Base-by-base conservation (phyloP, 192 early-diverging fungal species). In the Backusella tarrabulga region DNA sequence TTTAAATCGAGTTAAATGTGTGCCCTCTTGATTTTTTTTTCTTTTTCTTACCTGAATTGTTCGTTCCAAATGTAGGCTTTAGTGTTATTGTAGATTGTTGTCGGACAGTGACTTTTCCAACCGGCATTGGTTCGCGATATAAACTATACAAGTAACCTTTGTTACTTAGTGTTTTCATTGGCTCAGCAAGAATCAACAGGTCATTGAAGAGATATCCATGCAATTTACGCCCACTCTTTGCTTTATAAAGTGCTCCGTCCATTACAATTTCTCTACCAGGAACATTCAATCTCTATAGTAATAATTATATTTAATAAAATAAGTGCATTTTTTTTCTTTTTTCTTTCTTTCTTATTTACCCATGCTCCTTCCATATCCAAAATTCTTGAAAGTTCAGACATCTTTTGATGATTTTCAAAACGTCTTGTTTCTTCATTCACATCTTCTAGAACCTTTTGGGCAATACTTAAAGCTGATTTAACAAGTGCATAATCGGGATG, bases 361-460 rank as follows among this genome's bases (percentile, higher is more conserved):
- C 83, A 89, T 34, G 83, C 75, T 6, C 79, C 80, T 26, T 88
- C 86, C 54, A 90, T 80, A 67, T 95, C 92, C 50, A 96, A 44
- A 40, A 87, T 83, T 46, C 84, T 76, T 29, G 80, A 73, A 21
- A 90, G 86, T 41, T 92, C 90, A 42, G 88, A 84, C 35, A 94
- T 79, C 42, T 85, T 88, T 73, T 86, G 83, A 26, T 83, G 71
- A 44, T 83, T 87, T 40, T 89, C 84, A 73, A 88, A 87, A 42
- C 86, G 79, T 75, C 92, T 76, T 87, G 92, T 88, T 90, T 95
- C 77, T 87, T 93, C 97, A 84, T 99, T 98, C 6, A 94, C 93
- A 35, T 95, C 90, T 42, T 88, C 88, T 5, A 97, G 90, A 21
- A 91, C 87, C 9, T 76, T 73, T 67, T 92, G 87, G 0, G 97